A percentile compares a stretch with the other conserved stretches of the same genome.
Conservation (phyloP, 768 basidiomycete genomes). For the Suillus bovinus region DNA sequence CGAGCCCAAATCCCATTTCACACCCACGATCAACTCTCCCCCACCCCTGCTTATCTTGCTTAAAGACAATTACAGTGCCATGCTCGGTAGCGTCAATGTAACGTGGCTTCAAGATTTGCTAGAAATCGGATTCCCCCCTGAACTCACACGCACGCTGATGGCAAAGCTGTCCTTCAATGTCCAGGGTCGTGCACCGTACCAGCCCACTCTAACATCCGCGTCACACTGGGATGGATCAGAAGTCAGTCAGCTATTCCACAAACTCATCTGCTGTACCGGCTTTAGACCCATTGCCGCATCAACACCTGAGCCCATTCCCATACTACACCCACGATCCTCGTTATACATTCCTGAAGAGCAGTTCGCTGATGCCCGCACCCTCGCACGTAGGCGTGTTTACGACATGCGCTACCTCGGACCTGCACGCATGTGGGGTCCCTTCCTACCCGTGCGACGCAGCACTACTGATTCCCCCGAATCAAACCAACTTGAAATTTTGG, state of each 20-base stretch:
- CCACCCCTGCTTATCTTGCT: conserved; percentile 32
- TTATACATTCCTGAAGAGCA: conserved; percentile 15
- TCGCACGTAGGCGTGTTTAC: conserved; percentile 31
- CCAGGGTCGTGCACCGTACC: conserved; percentile 16
- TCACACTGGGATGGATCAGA: conserved; percentile 29
- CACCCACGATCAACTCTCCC: conserved; percentile 31
- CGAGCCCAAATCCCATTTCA: background rate
- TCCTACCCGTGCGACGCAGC: conserved; percentile 17
- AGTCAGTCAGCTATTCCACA: conserved; percentile 39
- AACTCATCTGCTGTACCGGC: conserved; percentile 46
- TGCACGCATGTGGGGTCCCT: conserved; percentile 32
- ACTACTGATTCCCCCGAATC: background rate
- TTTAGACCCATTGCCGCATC: conserved; percentile 34
- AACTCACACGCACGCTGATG: conserved; percentile 28
- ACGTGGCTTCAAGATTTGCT: conserved; percentile 36
- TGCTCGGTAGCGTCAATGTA: conserved; percentile 32
- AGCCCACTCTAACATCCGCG: conserved; percentile 17
- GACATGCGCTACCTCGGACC: conserved; percentile 32
- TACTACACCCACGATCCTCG: background rate
- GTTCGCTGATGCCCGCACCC: conserved; percentile 24
- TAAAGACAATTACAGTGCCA: conserved; percentile 14
- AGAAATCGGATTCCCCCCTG: conserved; percentile 35
- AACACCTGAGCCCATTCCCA: background rate
- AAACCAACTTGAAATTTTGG: background rate
- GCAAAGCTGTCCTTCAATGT: conserved; percentile 23